Evolutionary conservation across 2,329 filamentous ascomycete species (phyloP), one percentile per base, ranked within the genome.

Genomic region (Tolypocladium amazonense): DNA sequence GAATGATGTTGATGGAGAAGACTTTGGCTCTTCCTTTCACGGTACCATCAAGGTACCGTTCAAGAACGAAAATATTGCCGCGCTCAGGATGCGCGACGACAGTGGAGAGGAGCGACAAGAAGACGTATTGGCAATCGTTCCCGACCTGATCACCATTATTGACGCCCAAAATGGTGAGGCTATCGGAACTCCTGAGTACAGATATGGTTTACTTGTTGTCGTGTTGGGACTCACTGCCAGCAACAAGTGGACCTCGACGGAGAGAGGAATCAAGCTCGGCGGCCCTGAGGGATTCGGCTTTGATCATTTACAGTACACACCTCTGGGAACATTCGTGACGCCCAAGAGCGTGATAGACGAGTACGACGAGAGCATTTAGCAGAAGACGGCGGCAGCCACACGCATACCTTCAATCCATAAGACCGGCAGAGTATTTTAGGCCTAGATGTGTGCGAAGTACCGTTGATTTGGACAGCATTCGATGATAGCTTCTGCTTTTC

Each of bases 11-110:
- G 53, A 58, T 15, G 41, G 60, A 56, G 45, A 57, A 14, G 23
- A 30, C 2, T 2, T 39, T 3, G 20, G 56, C 1, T n/a, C 63
- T 2, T 59, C 62, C 8, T 73, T 79, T 68, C 61, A 67, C 52
- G 83, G 83, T 0, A 64, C 71, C 37, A 72, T 88, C 67, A 86
- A 82, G 67, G 85, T 89, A 56, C 86, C 86, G 0, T 89, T 89
- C 75, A 88, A 88, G 73, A 89, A 89, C 69, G 86, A 90, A 67
- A 89, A 89, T 65, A 86, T 89, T 53, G 81, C 81, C n/a, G 86
- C 82, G 0, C 72, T 79, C 54, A 72, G 65, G 57, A 63, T 75
- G 0, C 63, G 66, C 33, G 58, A 71, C 7, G 68, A 68, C 14
- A 64, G 71, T 18, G 64, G 67, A 1, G 68, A 72, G n/a, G 77